Evolutionary conservation across 2,329 filamentous ascomycete genomes (phyloP).

Genomic region (Lecanoromycetidae sp.): DNA sequence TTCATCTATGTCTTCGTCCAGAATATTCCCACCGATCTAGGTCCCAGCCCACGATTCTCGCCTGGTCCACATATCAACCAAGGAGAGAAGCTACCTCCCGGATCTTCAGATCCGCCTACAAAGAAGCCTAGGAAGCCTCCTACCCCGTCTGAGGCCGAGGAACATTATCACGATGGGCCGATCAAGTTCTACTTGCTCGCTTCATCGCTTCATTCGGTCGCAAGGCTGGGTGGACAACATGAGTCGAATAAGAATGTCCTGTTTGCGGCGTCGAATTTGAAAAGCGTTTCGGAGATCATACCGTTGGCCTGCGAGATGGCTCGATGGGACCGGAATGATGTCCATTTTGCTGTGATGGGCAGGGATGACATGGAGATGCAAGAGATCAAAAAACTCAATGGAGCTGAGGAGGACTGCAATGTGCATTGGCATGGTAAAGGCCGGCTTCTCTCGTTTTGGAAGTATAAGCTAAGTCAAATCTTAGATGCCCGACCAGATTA

Average conservation of each 20-base stretch:
- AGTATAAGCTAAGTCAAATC: conserved; percentile 14
- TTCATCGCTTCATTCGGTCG: conserved; percentile 48
- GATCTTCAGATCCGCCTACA: neutral
- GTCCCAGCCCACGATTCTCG: conserved; percentile 19
- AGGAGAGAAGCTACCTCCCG: neutral
- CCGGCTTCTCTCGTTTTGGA: conserved; percentile 37
- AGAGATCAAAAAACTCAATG: conserved; percentile 64
- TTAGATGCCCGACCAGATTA: conserved; percentile 62
- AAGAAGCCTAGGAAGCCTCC: conserved; percentile 15
- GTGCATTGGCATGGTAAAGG: conserved; percentile 47
- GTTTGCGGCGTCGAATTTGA: conserved; percentile 64
- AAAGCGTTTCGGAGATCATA: conserved; percentile 59
- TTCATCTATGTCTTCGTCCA: conserved; percentile 53
- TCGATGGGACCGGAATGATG: conserved; percentile 51
- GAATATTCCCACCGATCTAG: conserved; percentile 46
- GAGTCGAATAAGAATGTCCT: conserved; percentile 57
- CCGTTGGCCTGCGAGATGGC: conserved; percentile 85
- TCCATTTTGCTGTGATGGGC: conserved; percentile 73
- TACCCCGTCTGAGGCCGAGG: conserved; percentile 17
- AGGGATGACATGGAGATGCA: conserved; percentile 56
- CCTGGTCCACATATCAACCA: neutral
- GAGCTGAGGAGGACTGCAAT: conserved; percentile 56
- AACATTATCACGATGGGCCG: conserved; percentile 52
- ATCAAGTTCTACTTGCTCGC: conserved; percentile 58
- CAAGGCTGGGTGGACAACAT: conserved; percentile 41